phyloP scores from a whole-genome alignment of 805 yeast species.

The Candida montana region DNA sequence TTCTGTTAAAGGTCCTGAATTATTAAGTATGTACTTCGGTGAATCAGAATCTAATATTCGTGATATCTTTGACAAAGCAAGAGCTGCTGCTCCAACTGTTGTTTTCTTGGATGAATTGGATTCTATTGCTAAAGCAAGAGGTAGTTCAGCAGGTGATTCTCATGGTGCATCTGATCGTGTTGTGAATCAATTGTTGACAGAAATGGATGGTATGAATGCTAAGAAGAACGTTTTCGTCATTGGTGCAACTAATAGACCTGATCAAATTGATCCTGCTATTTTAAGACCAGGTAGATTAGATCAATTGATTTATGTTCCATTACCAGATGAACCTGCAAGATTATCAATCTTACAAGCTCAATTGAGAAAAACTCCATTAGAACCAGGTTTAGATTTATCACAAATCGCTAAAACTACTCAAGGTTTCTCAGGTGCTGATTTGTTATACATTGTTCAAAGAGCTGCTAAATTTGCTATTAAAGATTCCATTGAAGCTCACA shows the following conservation, averaged over 20 bases:
- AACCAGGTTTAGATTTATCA: conserved; percentile 86
- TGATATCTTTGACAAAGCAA: conserved; percentile 95
- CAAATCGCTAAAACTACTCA: conserved; percentile 92
- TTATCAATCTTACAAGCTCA: conserved; percentile 91
- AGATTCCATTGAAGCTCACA: conserved; percentile 89
- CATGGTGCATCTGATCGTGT: conserved; percentile 97
- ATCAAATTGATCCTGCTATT: conserved; percentile 97
- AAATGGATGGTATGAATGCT: conserved; percentile 99
- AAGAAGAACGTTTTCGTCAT: conserved; percentile 97
- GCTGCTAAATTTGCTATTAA: conserved; percentile 98
- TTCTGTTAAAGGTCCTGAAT: conserved; percentile 94
- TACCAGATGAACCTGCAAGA: conserved; percentile 95
- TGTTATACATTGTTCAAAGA: conserved; percentile 95
- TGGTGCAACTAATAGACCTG: conserved; percentile 99
- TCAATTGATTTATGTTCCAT: conserved; percentile 96
- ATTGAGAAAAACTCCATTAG: conserved; percentile 96
- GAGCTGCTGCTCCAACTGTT: conserved; percentile 99
- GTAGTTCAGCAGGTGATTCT: conserved; percentile 86
- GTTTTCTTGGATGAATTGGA: conserved; percentile 98
- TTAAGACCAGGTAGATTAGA: conserved; percentile 99
- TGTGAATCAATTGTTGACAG: conserved; percentile 91
- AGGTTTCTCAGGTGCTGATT: conserved; percentile 99
- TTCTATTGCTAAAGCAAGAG: conserved; percentile 96
- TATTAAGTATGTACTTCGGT: conserved; percentile 98
- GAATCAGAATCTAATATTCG: conserved; percentile 96